Evolutionary conservation across 1,139 yeast species (phyloP).

Genomic region (Spencermartinsiella ligniputridi): DNA sequence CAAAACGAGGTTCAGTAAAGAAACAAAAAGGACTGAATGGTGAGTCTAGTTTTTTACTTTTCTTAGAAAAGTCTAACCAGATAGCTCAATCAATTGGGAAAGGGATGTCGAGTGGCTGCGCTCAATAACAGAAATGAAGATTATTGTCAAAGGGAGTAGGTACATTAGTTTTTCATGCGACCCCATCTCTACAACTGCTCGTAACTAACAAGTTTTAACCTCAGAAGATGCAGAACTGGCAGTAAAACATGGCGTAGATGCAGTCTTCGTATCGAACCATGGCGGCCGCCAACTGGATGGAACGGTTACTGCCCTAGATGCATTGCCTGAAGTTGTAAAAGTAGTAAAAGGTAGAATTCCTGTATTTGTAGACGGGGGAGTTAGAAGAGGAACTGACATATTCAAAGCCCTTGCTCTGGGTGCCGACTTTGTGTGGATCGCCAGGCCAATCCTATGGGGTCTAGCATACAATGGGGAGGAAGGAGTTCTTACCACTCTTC

Average conservation of each 20-base stretch:
- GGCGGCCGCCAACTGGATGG: conserved; percentile 65
- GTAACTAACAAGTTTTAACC: conserved; percentile 36
- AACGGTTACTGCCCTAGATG: conserved; percentile 55
- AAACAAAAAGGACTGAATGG: neutral
- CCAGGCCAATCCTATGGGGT: conserved; percentile 64
- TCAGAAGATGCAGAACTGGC: conserved; percentile 52
- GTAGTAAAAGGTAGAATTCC: conserved; percentile 44
- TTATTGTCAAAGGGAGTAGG: conserved; percentile 48
- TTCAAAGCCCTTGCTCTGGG: conserved; percentile 60
- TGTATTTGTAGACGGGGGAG: conserved; percentile 59
- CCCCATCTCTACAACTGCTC: neutral
- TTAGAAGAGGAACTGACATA: conserved; percentile 58
- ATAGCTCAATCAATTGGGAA: conserved; percentile 59
- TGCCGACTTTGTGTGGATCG: conserved; percentile 64
- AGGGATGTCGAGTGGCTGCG: conserved; percentile 35
- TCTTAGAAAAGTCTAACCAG: conserved; percentile 46
- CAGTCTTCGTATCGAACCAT: conserved; percentile 57
- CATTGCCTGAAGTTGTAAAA: conserved; percentile 53
- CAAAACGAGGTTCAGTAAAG: neutral
- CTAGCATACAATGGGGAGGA: conserved; percentile 59
- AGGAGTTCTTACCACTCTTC: conserved; percentile 42
- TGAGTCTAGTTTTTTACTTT: conserved; percentile 4
- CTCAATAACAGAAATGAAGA: conserved; percentile 25
- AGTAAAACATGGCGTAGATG: conserved; percentile 51
- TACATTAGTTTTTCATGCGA: neutral